Conservation (phyloP, 495 filamentous ascomycete genomes). For the Neurospora africana region DNA sequence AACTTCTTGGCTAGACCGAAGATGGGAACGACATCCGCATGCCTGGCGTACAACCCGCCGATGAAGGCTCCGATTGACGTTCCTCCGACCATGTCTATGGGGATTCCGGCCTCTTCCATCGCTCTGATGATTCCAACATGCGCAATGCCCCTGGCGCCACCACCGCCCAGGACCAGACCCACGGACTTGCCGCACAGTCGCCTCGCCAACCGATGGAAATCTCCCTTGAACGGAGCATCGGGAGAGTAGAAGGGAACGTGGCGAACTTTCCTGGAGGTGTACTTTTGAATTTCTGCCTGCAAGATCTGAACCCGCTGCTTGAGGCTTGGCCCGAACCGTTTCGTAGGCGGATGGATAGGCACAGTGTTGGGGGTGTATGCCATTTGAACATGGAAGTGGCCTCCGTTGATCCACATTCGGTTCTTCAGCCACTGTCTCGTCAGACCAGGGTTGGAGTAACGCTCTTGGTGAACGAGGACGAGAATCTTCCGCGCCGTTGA, state of each 20-base stretch:
- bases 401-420: constrained; percentile 95
- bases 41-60: constrained; percentile 86
- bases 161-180: constrained; percentile 86
- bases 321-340: constrained; percentile 71
- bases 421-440: constrained; percentile 88
- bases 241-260: constrained; percentile 84
- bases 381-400: constrained; percentile 98
- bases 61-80: constrained; percentile 98
- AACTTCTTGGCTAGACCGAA: constrained; percentile 96
- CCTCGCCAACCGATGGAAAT: constrained; percentile 88
- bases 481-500: constrained; percentile 92
- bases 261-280: constrained; percentile 75
- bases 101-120: constrained; percentile 91
- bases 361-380: constrained; percentile 68
- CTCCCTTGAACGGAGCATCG: constrained; percentile 87
- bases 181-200: constrained; percentile 90
- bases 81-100: constrained; percentile 90
- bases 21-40: constrained; percentile 94
- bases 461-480: constrained; percentile 83
- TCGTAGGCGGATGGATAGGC: constrained; percentile 63
- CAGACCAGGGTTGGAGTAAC: constrained; percentile 73
- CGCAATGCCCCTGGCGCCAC: constrained; percentile 81
- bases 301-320: constrained; percentile 90
- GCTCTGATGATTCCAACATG: constrained; percentile 92
- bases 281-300: constrained; percentile 96